Base-by-base conservation (phyloP, 768 basidiomycete genomes). In the Gloeostereum incarnatum region DNA sequence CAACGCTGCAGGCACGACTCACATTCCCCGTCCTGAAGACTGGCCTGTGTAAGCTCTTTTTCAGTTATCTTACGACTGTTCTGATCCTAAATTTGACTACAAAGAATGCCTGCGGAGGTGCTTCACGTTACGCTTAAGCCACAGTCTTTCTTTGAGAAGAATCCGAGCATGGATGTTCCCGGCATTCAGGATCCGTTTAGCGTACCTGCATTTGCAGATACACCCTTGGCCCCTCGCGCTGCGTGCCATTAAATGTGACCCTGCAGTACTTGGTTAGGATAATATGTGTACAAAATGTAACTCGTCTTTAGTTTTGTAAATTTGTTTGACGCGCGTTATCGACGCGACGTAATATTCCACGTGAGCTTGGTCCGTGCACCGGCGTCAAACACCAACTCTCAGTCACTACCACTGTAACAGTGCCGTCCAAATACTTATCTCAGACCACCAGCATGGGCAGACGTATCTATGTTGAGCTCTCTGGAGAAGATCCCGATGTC, bases 81-180 rank as follows among this genome's bases (percentile, higher is more conserved):
- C 17, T 33, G 42, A 47, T 48, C 21, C 11, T 26, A 44, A 27
- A 33, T 14, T 26, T 27, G 11, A 24, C 5, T n/a, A 33, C 43
- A 3, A 36, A 87, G 84, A 20, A 91, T 90, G 88, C 88, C 89
- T 6, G 81, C 75, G 22, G 87, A 91, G 49, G 70, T 78, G 45
- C 24, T 92, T 20, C 74, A 59, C 41, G 51, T 92, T 32, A 61
- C 75, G 11, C 76, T 96, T 64, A 87, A 85, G 50, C 92, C 92
- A 10, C 68, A 66, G 24, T 76, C 76, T 39, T 96, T 96, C 75
- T 97, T 96, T 65, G 69, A 68, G 47, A 64, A 63, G 48, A 94
- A 93, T 59, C 92, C 92, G 2, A 78, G 82, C 46, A 78, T 94
- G 73, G 92, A 96, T 51, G 86, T 94, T n/a, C 88, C 89, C 6